phyloP scores from a whole-genome alignment of 805 yeast genomes.

The Yarrowia sp. region DNA sequence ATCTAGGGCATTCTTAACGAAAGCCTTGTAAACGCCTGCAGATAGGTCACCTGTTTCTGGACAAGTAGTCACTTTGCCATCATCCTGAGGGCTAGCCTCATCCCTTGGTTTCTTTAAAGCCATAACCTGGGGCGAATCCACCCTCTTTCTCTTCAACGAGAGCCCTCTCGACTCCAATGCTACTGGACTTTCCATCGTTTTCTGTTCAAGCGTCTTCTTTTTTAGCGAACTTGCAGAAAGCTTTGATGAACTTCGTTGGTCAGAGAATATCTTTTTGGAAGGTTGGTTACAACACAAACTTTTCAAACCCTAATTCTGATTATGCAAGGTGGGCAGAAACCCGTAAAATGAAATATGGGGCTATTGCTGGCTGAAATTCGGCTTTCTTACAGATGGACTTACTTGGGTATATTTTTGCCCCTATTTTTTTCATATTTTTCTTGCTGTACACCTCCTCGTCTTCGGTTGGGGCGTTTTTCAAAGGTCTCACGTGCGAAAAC shows the following conservation, averaged over 20 bases:
- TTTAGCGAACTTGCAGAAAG: background rate
- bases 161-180: slow-evolving; percentile 27
- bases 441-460: too few relatives aligned
- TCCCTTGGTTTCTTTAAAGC: slow-evolving; percentile 23
- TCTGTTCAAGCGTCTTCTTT: background rate
- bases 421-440: too few relatives aligned
- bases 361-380: background rate
- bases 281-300: slow-evolving; percentile 15
- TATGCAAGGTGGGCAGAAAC: slow-evolving; percentile 17
- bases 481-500: slow-evolving; percentile 19
- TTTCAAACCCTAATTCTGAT: slow-evolving; percentile 18
- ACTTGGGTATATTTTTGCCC: too few relatives aligned
- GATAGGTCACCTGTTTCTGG: slow-evolving; percentile 6
- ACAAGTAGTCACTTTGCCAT: background rate
- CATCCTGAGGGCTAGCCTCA: slow-evolving; percentile 16
- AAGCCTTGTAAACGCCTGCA: slow-evolving; percentile 37
- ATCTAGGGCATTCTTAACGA: slow-evolving; percentile 66
- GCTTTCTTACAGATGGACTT: too few relatives aligned
- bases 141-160: slow-evolving; percentile 23
- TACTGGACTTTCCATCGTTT: slow-evolving; percentile 24
- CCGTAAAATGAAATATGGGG: background rate
- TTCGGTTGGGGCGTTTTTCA: too few relatives aligned
- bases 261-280: background rate
- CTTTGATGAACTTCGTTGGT: background rate
- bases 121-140: slow-evolving; percentile 24